Conservation (phyloP, 495 filamentous ascomycete genomes). For the Penicillium dipodomyicola region DNA sequence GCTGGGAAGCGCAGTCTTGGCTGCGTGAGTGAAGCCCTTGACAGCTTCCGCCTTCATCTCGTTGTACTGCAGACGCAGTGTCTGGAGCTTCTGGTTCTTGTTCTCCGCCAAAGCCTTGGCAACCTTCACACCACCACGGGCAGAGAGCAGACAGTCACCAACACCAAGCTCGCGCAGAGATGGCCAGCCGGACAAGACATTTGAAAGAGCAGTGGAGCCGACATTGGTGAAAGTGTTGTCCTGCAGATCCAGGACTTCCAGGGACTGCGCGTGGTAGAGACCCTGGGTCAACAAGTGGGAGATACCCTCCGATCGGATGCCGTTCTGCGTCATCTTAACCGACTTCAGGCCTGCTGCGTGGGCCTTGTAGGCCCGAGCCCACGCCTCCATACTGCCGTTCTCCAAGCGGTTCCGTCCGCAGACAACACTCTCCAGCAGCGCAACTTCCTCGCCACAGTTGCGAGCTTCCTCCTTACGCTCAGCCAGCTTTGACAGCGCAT, state of each 20-base stretch:
- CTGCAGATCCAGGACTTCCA: constrained; percentile 83
- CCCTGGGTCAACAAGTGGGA: constrained; percentile 72
- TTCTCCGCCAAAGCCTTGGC: constrained; percentile 70
- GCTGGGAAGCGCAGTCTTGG: constrained; percentile 61
- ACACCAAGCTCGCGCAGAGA: constrained; percentile 80
- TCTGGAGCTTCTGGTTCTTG: constrained; percentile 72
- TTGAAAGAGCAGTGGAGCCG: constrained; percentile 75
- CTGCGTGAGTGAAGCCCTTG: constrained; percentile 63
- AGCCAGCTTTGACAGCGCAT: constrained; percentile 72
- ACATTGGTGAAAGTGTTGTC: constrained; percentile 92
- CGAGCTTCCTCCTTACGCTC: constrained; percentile 76
- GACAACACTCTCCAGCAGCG: constrained; percentile 86
- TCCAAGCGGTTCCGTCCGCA: constrained; percentile 95
- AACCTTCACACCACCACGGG: constrained; percentile 73
- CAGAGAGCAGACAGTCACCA: constrained; percentile 79
- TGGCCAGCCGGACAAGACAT: constrained; percentile 70
- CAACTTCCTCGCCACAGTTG: constrained; percentile 64
- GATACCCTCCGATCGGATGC: constrained; percentile 92
- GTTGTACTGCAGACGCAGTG: constrained; percentile 86
- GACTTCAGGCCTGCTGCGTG: constrained; percentile 71
- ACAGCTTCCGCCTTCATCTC: constrained; percentile 78
- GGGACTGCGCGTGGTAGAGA: constrained; percentile 58
- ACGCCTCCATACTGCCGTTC: constrained; percentile 92
- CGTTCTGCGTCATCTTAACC: constrained; percentile 98
- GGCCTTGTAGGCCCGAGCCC: constrained; percentile 80